Evolutionary conservation across 2,329 filamentous ascomycete genomes (phyloP).

Genomic region (Ophiocordyceps camponoti-saundersi): DNA sequence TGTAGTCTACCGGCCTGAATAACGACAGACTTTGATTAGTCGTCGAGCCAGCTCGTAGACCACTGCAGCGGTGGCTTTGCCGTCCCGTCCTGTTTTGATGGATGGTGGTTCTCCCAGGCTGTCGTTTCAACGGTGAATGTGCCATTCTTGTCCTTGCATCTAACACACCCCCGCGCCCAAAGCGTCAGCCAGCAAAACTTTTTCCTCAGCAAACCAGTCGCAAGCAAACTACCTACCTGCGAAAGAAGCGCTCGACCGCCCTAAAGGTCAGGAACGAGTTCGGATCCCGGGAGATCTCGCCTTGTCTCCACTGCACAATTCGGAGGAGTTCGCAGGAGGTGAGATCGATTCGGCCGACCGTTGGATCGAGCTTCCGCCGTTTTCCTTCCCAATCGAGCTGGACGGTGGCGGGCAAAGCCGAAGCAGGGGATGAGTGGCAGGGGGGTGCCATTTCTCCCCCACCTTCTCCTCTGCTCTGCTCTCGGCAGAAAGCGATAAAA

Average conservation of each 20-base stretch:
- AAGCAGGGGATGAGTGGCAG: slow-evolving; percentile 34
- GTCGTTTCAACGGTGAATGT: slow-evolving; percentile 47
- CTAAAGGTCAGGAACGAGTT: slow-evolving; percentile 26
- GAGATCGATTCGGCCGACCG: slow-evolving; percentile 27
- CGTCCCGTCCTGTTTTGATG: slow-evolving; percentile 9
- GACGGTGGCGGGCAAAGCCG: slow-evolving; percentile 29
- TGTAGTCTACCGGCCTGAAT: no score
- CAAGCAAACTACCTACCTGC: slow-evolving; percentile 29
- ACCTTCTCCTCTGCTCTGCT: neutral
- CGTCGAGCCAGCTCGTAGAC: slow-evolving; percentile 17
- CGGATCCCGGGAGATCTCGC: neutral
- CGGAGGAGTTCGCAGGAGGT: slow-evolving; percentile 36
- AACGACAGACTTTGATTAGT: neutral
- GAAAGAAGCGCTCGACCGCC: slow-evolving; percentile 41
- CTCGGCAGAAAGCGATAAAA: neutral
- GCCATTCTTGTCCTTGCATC: slow-evolving; percentile 40
- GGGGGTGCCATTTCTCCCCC: slow-evolving; percentile 37
- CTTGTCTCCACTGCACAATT: slow-evolving; percentile 45
- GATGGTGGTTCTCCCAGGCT: slow-evolving; percentile 31
- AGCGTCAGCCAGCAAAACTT: neutral
- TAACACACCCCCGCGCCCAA: slow-evolving; percentile 11
- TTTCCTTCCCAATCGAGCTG: slow-evolving; percentile 31
- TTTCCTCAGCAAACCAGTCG: neutral
- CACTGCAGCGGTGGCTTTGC: slow-evolving; percentile 11
- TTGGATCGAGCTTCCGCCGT: slow-evolving; percentile 30